These are phyloP conservation scores for Drosera capensis DNA, from an alignment of 148 eudicot genomes.

Conservation along the genomic window DNA sequence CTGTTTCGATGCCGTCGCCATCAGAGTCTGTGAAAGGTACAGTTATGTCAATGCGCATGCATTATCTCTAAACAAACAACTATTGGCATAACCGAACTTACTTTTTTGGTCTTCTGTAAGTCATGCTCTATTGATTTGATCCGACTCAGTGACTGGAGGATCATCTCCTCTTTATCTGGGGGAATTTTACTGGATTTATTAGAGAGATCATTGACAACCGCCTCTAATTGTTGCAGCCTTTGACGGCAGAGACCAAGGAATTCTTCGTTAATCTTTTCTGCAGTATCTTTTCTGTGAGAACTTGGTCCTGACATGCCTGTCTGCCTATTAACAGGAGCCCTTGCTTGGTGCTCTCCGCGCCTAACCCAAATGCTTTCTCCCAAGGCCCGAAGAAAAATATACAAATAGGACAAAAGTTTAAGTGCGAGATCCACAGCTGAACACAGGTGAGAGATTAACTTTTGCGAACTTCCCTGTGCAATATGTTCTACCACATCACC, in stretches of 20 bases:
- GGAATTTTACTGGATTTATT: conserved; percentile 72
- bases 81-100: conserved; percentile 15
- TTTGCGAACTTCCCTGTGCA: conserved; percentile 15
- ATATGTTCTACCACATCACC: conserved; percentile 11
- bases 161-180: conserved; percentile 70
- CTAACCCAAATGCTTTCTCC: conserved; percentile 23
- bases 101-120: conserved; percentile 86
- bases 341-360: conserved; percentile 14
- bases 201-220: conserved; percentile 45
- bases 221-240: conserved; percentile 66
- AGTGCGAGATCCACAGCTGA: conserved; percentile 24
- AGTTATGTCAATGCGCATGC: background rate
- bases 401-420: conserved; percentile 42
- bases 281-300: conserved; percentile 13
- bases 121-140: conserved; percentile 81
- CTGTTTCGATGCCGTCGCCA: conserved; percentile 88
- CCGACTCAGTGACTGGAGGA: conserved; percentile 60
- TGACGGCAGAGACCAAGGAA: conserved; percentile 60
- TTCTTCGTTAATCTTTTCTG: conserved; percentile 18
- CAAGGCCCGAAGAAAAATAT: conserved; percentile 19
- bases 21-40: conserved; percentile 30
- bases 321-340: conserved; percentile 10
- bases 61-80: background rate
- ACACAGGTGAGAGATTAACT: conserved; percentile 7
- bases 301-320: conserved; percentile 16